These are phyloP conservation scores for Leucosporidium yakuticum DNA, from an alignment of 768 basidiomycete genomes.

Conservation along the genomic window DNA sequence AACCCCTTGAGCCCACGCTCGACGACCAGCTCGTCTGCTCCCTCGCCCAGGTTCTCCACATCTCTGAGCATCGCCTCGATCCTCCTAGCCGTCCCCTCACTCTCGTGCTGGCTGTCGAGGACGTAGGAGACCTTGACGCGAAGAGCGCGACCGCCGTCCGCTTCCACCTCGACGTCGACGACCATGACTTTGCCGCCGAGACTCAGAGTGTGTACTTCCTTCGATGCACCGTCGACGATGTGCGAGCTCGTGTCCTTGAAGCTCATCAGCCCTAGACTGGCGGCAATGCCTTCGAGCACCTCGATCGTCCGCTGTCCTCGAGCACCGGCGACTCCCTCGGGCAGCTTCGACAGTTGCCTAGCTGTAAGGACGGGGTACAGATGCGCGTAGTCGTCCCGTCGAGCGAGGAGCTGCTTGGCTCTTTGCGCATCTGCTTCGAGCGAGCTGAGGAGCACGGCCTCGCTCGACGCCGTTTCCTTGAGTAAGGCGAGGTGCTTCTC, in stretches of 20 bases:
- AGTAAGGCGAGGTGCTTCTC: conserved; percentile 18
- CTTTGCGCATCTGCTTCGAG: background rate
- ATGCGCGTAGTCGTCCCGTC: background rate
- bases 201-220: conserved; percentile 9
- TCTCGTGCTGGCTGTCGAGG: conserved; percentile 5
- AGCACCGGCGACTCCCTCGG: background rate
- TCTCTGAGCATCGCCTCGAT: conserved; percentile 3
- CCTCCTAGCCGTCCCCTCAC: background rate
- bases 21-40: background rate
- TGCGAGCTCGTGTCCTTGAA: conserved; percentile 20
- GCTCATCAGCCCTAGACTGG: conserved; percentile 11
- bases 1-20: background rate
- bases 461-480: background rate
- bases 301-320: background rate
- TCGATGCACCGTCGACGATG: background rate
- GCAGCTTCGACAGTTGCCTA: background rate
- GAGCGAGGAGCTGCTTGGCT: background rate
- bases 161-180: conserved; percentile 20
- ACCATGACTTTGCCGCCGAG: conserved; percentile 31
- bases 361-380: conserved; percentile 1
- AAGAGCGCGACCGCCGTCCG: background rate
- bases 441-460: background rate
- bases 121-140: conserved; percentile 28
- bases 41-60: background rate
- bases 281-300: conserved; percentile 14